A percentile compares a stretch with the other conserved stretches of the same genome.
phyloP scores from a whole-genome alignment of 2,329 filamentous ascomycete genomes.

The Aschersonia sp. region DNA sequence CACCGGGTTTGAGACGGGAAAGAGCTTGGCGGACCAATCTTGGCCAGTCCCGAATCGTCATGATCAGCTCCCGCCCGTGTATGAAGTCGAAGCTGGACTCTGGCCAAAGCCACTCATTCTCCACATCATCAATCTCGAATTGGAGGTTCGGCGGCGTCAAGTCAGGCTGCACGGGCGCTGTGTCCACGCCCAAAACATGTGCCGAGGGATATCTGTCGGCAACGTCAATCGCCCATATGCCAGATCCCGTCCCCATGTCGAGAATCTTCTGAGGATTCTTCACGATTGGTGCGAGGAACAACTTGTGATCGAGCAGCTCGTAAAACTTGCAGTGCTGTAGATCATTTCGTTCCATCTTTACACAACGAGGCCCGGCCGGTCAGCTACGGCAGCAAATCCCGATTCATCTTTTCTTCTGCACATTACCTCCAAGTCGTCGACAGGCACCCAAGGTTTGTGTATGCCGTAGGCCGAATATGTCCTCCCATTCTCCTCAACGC shows the following conservation, averaged over 20 bases:
- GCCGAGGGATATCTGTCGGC: conserved; percentile 19
- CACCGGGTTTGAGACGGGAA: conserved; percentile 14
- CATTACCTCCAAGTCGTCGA: conserved; percentile 8
- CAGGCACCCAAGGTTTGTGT: conserved; percentile 9
- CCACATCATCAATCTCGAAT: conserved; percentile 22
- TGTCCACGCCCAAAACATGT: conserved; percentile 11
- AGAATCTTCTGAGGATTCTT: conserved; percentile 8
- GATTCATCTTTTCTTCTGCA: not conserved
- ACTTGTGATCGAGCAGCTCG: conserved; percentile 9
- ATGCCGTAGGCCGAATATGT: conserved; percentile 10
- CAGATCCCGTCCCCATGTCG: conserved; percentile 2
- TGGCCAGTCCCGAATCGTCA: conserved; percentile 16
- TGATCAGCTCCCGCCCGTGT: conserved; percentile 15
- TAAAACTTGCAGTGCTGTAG: conserved; percentile 12
- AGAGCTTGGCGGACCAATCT: conserved; percentile 9
- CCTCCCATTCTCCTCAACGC: conserved; percentile 10
- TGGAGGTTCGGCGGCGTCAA: conserved; percentile 21
- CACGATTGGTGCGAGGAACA: conserved; percentile 21
- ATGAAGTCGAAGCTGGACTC: conserved; percentile 19
- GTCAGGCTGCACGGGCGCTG: conserved; percentile 12
- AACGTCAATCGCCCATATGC: conserved; percentile 20
- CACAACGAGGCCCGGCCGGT: not conserved
- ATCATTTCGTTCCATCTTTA: conserved; percentile 10
- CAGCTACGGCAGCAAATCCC: not conserved
- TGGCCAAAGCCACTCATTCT: conserved; percentile 21